Evolutionary conservation across 208 protist species (phyloP).

Genomic region (Angomonas deanei): DNA sequence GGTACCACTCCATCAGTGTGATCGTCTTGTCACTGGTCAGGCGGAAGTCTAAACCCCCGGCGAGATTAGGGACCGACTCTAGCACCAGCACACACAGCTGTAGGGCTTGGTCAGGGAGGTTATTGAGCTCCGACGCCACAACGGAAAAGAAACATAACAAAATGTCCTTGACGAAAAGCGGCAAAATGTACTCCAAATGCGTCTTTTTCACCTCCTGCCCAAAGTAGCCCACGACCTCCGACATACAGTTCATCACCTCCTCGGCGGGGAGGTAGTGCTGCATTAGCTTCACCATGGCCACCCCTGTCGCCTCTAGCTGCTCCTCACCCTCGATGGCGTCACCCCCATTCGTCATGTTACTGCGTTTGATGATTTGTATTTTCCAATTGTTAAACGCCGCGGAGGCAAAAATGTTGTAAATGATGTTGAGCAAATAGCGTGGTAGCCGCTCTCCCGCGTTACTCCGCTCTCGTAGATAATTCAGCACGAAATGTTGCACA

Average conservation of each 20-base stretch:
- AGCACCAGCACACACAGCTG: slow-evolving; percentile 58
- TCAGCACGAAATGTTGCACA: slow-evolving; percentile 47
- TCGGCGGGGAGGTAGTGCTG: slow-evolving; percentile 31
- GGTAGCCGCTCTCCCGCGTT: slow-evolving; percentile 40
- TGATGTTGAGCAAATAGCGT: slow-evolving; percentile 45
- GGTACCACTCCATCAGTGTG: slow-evolving; percentile 40
- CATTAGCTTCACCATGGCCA: slow-evolving; percentile 34
- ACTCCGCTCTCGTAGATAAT: slow-evolving; percentile 38
- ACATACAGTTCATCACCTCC: slow-evolving; percentile 67
- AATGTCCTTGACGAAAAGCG: slow-evolving; percentile 39
- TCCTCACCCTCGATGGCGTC: slow-evolving; percentile 3
- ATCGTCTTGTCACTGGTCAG: slow-evolving; percentile 45
- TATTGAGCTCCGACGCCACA: slow-evolving; percentile 16
- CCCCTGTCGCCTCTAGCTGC: not conserved
- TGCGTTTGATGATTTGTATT: slow-evolving; percentile 31
- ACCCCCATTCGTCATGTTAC: not conserved
- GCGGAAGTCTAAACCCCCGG: slow-evolving; percentile 20
- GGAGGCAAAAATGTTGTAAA: slow-evolving; percentile 70
- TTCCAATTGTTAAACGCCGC: slow-evolving; percentile 79
- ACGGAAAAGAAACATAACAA: slow-evolving; percentile 67
- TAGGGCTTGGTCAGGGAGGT: slow-evolving; percentile 26
- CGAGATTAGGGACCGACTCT: slow-evolving; percentile 37
- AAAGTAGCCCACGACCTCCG: slow-evolving; percentile 74
- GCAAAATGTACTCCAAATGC: slow-evolving; percentile 35
- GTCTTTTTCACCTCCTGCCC: slow-evolving; percentile 38